phyloP scores from a whole-genome alignment of 2,329 filamentous ascomycete species.

The Phyllosticta citriasiana region DNA sequence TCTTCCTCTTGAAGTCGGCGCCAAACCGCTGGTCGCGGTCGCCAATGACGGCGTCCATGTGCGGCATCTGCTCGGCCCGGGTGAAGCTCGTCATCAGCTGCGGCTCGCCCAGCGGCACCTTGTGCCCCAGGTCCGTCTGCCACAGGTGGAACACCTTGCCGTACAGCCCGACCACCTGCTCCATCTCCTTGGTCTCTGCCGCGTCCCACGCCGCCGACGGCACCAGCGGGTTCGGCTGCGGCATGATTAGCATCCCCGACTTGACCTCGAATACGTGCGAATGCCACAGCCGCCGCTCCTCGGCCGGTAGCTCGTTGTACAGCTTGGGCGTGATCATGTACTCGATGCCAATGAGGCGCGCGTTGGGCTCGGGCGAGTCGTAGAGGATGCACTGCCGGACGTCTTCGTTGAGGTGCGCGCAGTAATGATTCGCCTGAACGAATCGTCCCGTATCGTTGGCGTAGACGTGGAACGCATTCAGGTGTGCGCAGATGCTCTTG shows the following conservation, averaged over 20 bases:
- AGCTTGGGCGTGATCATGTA: slow-evolving; percentile 72
- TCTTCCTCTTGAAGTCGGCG: slow-evolving; percentile 43
- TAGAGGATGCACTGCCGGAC: slow-evolving; percentile 80
- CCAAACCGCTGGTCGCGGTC: slow-evolving; percentile 47
- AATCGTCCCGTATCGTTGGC: slow-evolving; percentile 58
- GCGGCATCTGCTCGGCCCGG: slow-evolving; percentile 38
- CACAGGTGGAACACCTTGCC: slow-evolving; percentile 81
- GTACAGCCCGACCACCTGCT: slow-evolving; percentile 62
- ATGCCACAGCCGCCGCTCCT: slow-evolving; percentile 73
- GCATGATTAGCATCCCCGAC: slow-evolving; percentile 72
- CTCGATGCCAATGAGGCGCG: slow-evolving; percentile 62
- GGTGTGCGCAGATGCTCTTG: slow-evolving; percentile 67
- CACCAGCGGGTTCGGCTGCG: slow-evolving; percentile 41
- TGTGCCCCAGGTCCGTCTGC: slow-evolving; percentile 69
- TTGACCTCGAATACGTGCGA: slow-evolving; percentile 66
- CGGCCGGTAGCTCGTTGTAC: slow-evolving; percentile 53
- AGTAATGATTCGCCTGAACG: slow-evolving; percentile 80
- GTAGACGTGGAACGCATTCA: slow-evolving; percentile 82
- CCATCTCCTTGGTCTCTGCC: slow-evolving; percentile 73
- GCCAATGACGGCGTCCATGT: slow-evolving; percentile 32
- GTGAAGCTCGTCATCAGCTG: slow-evolving; percentile 57
- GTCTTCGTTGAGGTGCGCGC: slow-evolving; percentile 65
- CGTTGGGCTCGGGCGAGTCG: slow-evolving; percentile 56
- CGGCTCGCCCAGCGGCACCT: slow-evolving; percentile 49
- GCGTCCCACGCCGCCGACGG: slow-evolving; percentile 59